Conservation (phyloP, 345 rosid genomes). For the Populus nigra region DNA sequence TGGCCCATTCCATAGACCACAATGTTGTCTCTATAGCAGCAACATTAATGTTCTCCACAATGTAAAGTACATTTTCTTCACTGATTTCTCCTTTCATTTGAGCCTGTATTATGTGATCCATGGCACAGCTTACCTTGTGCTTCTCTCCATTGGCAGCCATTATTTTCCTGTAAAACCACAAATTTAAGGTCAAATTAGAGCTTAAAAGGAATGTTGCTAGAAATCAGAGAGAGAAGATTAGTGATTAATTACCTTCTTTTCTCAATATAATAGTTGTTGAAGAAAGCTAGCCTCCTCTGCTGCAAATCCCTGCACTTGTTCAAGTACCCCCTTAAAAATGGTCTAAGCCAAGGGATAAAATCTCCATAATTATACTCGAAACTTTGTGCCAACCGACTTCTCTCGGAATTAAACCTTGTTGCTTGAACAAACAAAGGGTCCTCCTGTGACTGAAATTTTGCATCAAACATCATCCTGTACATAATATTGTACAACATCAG, state of each 20-base stretch:
- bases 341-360: constrained; percentile 58
- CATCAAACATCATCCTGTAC: constrained; percentile 68
- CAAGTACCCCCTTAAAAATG: constrained; percentile 59
- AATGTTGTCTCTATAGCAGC: constrained; percentile 67
- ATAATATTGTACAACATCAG: constrained; percentile 62
- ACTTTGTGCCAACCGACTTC: constrained; percentile 60
- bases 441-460: constrained; percentile 40
- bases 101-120: constrained; percentile 58
- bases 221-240: not conserved
- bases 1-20: constrained; percentile 78
- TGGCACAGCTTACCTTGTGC: constrained; percentile 50
- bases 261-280: constrained; percentile 46
- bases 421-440: constrained; percentile 55
- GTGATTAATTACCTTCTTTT: constrained; percentile 36
- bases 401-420: constrained; percentile 52
- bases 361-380: constrained; percentile 68
- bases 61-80: constrained; percentile 59
- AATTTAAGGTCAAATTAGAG: not conserved
- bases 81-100: constrained; percentile 57
- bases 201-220: not conserved
- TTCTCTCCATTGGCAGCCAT: constrained; percentile 50
- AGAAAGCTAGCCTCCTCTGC: constrained; percentile 50
- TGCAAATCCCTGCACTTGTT: constrained; percentile 62
- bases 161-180: constrained; percentile 31
- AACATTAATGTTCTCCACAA: constrained; percentile 67